Base-by-base conservation (phyloP, 176 grass and related monocot genomes). In the Thinopyrum elongatum region DNA sequence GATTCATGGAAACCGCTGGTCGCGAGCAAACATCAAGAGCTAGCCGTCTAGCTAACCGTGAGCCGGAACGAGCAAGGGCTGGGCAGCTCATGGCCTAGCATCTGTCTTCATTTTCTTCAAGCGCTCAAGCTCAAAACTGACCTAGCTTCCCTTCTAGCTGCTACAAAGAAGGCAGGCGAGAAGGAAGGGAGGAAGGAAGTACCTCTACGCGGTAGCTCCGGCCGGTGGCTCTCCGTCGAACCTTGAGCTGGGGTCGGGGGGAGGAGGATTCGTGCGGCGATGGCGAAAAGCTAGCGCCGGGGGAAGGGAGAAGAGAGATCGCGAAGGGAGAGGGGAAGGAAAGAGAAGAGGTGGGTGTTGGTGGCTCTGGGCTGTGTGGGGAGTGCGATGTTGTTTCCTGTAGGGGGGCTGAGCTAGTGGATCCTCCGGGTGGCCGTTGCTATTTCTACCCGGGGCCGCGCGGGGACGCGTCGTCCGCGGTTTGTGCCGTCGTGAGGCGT, bases 371-470 rank as follows among this genome's bases (percentile, higher is more conserved):
- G 49, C 6, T 16, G 47, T 21, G 53, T 2, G 53, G 7, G 9
- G 49, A 33, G 73, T 74, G 88, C 49, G 83, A 39, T 85, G 88
- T 76, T 80, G 87, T 85, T 78, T 90, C 83, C 78, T 79, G 47
- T 19, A 70, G 38, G 62, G 49, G 65, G 78, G 51, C 17, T 16
- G 51, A 26, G 30, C 12, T 46, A 73, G 70, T 39, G 12, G 44
- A 4, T 30, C 3, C 16, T 72, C 3, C 2, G 16, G 21, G 84
- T 75, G 75, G 66, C 11, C 55, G 80, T 38, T 21, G 76, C 2
- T 87, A 91, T 87, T 91, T 91, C 76, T 87, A 84, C 60, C 74
- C 67, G 89, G n/a, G 2, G 42, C 6, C 63, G 79, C 78, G 79
- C 88, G 53, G 55, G 19, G 55, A 58, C 55, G 80, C 89, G 89